Evolutionary conservation across 495 filamentous ascomycete species (phyloP).

Genomic region (Xylaria venustula): DNA sequence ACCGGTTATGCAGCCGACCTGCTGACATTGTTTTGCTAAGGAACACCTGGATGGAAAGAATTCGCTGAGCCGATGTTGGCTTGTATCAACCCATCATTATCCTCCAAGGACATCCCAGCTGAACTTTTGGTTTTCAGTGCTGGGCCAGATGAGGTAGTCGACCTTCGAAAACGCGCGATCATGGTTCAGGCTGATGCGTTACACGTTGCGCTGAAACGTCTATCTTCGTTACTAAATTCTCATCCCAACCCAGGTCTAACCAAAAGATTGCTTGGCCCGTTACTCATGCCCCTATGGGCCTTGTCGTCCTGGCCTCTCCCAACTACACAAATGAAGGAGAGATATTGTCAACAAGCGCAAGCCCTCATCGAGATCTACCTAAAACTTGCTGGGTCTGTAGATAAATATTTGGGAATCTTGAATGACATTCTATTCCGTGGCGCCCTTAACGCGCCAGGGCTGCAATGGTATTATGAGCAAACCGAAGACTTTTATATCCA

Average conservation of each 20-base stretch:
- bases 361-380: slow-evolving; percentile 46
- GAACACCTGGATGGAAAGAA: slow-evolving; percentile 65
- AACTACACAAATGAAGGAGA: slow-evolving; percentile 21
- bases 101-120: slow-evolving; percentile 1
- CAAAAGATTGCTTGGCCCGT: slow-evolving; percentile 63
- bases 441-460: slow-evolving; percentile 20
- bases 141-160: slow-evolving; percentile 34
- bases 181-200: slow-evolving; percentile 46
- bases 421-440: slow-evolving; percentile 43
- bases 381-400: slow-evolving; percentile 44
- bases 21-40: slow-evolving; percentile 23
- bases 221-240: slow-evolving; percentile 58
- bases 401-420: slow-evolving; percentile 40
- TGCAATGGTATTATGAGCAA: slow-evolving; percentile 38
- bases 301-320: slow-evolving; percentile 53
- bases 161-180: slow-evolving; percentile 37
- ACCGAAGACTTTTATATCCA: slow-evolving; percentile 26
- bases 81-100: slow-evolving; percentile 56
- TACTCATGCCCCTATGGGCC: slow-evolving; percentile 69
- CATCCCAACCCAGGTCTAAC: slow-evolving; percentile 74
- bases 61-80: slow-evolving; percentile 65
- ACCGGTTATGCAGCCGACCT: background rate
- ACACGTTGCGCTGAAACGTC: slow-evolving; percentile 50
- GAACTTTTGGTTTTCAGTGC: slow-evolving; percentile 20
- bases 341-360: slow-evolving; percentile 36